A percentile compares a stretch with the other conserved stretches of the same genome.
Conservation (phyloP, 2,329 filamentous ascomycete genomes). For the Arthrobotrys musiformis region DNA sequence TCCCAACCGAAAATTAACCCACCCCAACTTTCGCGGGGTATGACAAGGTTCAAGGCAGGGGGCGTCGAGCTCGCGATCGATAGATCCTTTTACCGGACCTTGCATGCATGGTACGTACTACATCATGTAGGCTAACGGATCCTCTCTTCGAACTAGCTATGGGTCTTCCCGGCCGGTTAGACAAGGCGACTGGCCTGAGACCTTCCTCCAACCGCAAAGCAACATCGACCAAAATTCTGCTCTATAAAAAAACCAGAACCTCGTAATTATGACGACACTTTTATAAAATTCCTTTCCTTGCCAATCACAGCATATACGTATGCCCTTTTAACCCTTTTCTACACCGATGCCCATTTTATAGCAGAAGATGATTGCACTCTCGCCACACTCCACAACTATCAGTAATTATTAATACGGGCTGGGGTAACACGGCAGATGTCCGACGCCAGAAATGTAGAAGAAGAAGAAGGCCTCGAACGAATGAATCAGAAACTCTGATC, state of each 20-base stretch:
- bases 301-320: neutral
- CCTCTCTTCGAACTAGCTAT: neutral
- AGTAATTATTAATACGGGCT: constrained; percentile 1
- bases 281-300: constrained; percentile 14
- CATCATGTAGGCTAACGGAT: constrained; percentile 10
- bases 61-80: neutral
- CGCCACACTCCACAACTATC: neutral
- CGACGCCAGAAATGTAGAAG: neutral
- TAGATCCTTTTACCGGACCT: constrained; percentile 26
- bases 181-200: constrained; percentile 34
- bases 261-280: constrained; percentile 55
- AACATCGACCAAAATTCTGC: neutral
- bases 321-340: neutral
- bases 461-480: constrained; percentile 11
- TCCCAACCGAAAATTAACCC: neutral
- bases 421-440: constrained; percentile 18
- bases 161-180: constrained; percentile 35
- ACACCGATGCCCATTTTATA: neutral
- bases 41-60: constrained; percentile 19
- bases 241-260: neutral
- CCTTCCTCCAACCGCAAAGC: neutral
- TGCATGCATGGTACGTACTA: constrained; percentile 12
- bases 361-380: no score
- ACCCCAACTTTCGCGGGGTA: constrained; percentile 12
- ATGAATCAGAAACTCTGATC: neutral